Percentiles rank a stretch among this genome's conserved stretches.
These are phyloP conservation scores for Auricularia sp. DNA, from an alignment of 768 basidiomycete genomes.

Conservation along the genomic window DNA sequence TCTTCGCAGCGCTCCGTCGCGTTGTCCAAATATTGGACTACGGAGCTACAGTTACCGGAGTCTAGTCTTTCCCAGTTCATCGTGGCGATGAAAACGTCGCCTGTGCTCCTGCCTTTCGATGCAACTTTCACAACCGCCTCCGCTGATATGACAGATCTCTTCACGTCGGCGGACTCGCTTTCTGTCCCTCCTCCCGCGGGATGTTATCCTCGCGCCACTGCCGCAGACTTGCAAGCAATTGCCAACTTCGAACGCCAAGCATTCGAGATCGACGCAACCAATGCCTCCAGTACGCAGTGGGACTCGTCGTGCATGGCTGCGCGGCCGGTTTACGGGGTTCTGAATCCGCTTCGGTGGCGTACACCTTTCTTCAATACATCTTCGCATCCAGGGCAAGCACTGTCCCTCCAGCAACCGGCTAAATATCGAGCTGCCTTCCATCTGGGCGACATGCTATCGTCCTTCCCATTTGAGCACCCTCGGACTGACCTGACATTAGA, in stretches of 20 bases:
- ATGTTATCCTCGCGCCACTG: slow-evolving; percentile 46
- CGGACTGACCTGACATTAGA: slow-evolving; percentile 19
- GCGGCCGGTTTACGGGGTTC: slow-evolving; percentile 52
- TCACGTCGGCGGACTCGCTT: slow-evolving; percentile 30
- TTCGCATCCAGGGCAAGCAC: slow-evolving; percentile 17
- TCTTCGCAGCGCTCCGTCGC: slow-evolving; percentile 41
- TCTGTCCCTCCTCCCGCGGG: slow-evolving; percentile 50
- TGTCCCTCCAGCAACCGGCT: slow-evolving; percentile 40
- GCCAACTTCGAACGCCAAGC: slow-evolving; percentile 39
- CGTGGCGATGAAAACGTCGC: slow-evolving; percentile 33
- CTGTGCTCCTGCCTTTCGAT: slow-evolving; percentile 50
- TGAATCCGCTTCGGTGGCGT: slow-evolving; percentile 47
- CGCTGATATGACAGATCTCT: slow-evolving; percentile 26
- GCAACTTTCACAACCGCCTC: slow-evolving; percentile 26
- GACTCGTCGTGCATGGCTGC: slow-evolving; percentile 41
- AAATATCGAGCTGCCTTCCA: slow-evolving; percentile 41
- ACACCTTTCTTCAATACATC: slow-evolving; percentile 44
- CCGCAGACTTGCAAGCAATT: slow-evolving; percentile 30
- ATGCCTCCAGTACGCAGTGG: slow-evolving; percentile 27
- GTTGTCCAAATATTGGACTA: slow-evolving; percentile 44
- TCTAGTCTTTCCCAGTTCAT: slow-evolving; percentile 38
- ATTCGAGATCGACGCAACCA: slow-evolving; percentile 35
- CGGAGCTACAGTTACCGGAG: slow-evolving; percentile 35
- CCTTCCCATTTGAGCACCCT: slow-evolving; percentile 30
- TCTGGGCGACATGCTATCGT: slow-evolving; percentile 39